A percentile compares a stretch with the other conserved stretches of the same genome.
These are phyloP conservation scores for Haplographium delicatum DNA, from an alignment of 495 filamentous ascomycete species.

Conservation along the genomic window DNA sequence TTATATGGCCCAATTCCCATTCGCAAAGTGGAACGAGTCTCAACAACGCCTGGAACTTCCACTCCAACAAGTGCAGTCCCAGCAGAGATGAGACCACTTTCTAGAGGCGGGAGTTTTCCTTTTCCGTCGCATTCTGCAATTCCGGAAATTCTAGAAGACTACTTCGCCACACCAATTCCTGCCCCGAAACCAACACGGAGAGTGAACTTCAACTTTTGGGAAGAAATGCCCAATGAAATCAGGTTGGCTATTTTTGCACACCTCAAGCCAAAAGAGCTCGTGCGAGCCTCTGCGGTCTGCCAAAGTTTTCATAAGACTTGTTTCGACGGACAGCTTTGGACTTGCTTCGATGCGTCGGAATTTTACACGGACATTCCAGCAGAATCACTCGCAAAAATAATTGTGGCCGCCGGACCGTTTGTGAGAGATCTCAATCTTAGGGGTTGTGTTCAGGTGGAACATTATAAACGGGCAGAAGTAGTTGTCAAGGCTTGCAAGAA, in stretches of 20 bases:
- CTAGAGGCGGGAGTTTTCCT: conserved; percentile 32
- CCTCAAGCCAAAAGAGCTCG: conserved; percentile 74
- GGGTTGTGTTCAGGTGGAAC: conserved; percentile 60
- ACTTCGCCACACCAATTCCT: conserved; percentile 37
- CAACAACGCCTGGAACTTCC: conserved; percentile 26
- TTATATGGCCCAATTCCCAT: conserved; percentile 12
- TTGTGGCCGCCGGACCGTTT: conserved; percentile 80
- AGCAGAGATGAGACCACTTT: conserved; percentile 50
- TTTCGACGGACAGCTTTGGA: conserved; percentile 94
- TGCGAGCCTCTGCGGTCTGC: conserved; percentile 75
- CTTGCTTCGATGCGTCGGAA: conserved; percentile 71
- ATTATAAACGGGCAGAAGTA: conserved; percentile 69
- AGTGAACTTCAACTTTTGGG: conserved; percentile 67
- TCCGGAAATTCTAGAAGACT: conserved; percentile 33
- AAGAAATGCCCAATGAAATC: conserved; percentile 75
- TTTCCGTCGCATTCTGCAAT: conserved; percentile 15
- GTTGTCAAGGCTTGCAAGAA: conserved; percentile 80
- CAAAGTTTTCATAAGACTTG: conserved; percentile 79
- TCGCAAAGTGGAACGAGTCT: conserved; percentile 27
- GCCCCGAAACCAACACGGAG: conserved; percentile 31
- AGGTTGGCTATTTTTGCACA: conserved; percentile 71
- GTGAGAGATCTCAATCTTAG: conserved; percentile 78
- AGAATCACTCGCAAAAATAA: conserved; percentile 76
- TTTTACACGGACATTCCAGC: conserved; percentile 87
- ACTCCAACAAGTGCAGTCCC: conserved; percentile 55